Base-by-base conservation (phyloP, 371 early-diverging fungal genomes). In the Lichtheimia ornata region DNA sequence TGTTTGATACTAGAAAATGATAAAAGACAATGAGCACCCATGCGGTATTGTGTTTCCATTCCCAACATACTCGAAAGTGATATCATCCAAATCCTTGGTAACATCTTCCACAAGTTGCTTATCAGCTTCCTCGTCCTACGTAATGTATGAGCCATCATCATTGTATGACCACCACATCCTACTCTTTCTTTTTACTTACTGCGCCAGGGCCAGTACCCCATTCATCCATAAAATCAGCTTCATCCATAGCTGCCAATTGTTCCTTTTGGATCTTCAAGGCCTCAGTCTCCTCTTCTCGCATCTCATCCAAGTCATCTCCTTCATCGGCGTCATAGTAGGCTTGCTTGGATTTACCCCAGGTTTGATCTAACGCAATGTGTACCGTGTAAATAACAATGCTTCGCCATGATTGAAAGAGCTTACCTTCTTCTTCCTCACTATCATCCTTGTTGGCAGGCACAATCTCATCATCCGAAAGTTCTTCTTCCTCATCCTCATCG, bases 151-250 rank as follows among this genome's bases (percentile, higher is more conserved):
- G 35, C 30, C 30, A n/a, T 22, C 22, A 2, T 22, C 22, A 35
- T 35, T 35, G 11, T 11, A 35, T 11, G 2, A 35, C 35, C 5
- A 35, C 9, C 35, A 35, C 11, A n/a, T n/a, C 11, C 35, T 35
- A 11, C 11, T 35, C 35, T 35, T 35, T 35, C 11, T 4, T 35
- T 35, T 35, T 11, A 35, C 40, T 56, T 59, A 63, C 66, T 45
- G 73, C 56, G 15, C 68, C 64, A 6, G 59, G 67, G 22, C 69
- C 72, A 17, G 64, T 27, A 17, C 72, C 77, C 81, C 75, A 77
- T 57, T 88, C 90, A 56, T 91, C 94, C n/a, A 96, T 76, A 67
- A 95, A 97, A 82, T 97, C 97, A 35, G 86, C 90, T 72, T 96
- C 97, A 40, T 88, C 82, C 85, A 96, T 87, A 25, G 84, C 79